Evolutionary conservation across 164 flowering plant genomes (phyloP).

Genomic region (Piper longum): DNA sequence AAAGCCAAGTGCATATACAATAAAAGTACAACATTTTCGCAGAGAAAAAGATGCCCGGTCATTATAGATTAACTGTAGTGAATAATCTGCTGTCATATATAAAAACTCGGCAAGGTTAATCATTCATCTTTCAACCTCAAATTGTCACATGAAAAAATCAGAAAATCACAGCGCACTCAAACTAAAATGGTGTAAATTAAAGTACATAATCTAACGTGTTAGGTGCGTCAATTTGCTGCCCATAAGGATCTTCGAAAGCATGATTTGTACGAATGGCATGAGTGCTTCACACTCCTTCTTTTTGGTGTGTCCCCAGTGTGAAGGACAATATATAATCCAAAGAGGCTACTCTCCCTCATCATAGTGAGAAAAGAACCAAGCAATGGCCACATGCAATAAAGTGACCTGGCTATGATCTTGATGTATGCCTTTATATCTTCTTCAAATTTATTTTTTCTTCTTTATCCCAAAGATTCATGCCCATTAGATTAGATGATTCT

Average conservation of each 20-base stretch:
- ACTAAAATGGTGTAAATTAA: neutral
- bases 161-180: neutral
- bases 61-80: neutral
- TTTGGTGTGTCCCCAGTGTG: neutral
- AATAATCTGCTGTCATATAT: neutral
- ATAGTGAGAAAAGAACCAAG: neutral
- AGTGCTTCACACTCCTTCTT: neutral
- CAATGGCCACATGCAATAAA: neutral
- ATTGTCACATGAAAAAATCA: neutral
- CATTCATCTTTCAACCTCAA: neutral
- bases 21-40: too few species aligned
- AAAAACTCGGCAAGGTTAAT: neutral
- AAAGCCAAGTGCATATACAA: too few species aligned
- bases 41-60: too few species aligned
- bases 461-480: neutral
- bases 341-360: neutral
- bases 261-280: neutral
- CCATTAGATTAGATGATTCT: neutral
- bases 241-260: neutral
- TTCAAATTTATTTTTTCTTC: neutral
- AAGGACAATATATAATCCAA: neutral
- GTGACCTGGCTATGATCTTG: neutral
- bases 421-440: neutral
- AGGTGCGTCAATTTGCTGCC: neutral
- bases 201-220: neutral